Conservation (phyloP, 192 early-diverging fungal genomes). For the Backusella mclennaniae region DNA sequence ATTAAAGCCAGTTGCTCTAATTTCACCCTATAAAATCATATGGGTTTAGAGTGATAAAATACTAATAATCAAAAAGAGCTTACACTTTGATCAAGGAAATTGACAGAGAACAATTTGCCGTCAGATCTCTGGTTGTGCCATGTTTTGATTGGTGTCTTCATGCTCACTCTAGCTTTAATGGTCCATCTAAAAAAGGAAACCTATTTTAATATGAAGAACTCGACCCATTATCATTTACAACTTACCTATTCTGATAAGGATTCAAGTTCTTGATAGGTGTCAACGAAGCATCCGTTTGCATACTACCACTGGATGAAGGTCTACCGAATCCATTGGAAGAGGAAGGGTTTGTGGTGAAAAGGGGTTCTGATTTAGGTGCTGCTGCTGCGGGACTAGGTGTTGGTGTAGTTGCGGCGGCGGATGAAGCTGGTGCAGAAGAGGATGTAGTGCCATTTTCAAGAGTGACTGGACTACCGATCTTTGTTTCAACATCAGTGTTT, state of each 20-base stretch:
- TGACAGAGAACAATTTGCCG: constrained; percentile 88
- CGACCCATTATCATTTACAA: neutral
- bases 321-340: constrained; percentile 23
- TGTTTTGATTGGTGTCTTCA: constrained; percentile 78
- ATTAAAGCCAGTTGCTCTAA: constrained; percentile 92
- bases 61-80: constrained; percentile 10
- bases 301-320: constrained; percentile 14
- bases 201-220: neutral
- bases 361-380: constrained; percentile 31
- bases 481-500: constrained; percentile 19
- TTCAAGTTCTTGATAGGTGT: constrained; percentile 74
- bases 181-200: constrained; percentile 68
- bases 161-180: constrained; percentile 85
- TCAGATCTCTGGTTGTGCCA: constrained; percentile 79
- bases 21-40: constrained; percentile 71
- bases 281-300: constrained; percentile 26
- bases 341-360: constrained; percentile 39
- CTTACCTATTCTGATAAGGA: constrained; percentile 85
- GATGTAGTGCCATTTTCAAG: neutral
- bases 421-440: neutral
- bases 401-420: neutral
- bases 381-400: constrained; percentile 1
- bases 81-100: constrained; percentile 84
- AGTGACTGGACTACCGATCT: constrained; percentile 12
- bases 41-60: neutral